These are phyloP conservation scores for Ilyonectria sp. DNA, from an alignment of 2,329 filamentous ascomycete species.

Conservation along the genomic window DNA sequence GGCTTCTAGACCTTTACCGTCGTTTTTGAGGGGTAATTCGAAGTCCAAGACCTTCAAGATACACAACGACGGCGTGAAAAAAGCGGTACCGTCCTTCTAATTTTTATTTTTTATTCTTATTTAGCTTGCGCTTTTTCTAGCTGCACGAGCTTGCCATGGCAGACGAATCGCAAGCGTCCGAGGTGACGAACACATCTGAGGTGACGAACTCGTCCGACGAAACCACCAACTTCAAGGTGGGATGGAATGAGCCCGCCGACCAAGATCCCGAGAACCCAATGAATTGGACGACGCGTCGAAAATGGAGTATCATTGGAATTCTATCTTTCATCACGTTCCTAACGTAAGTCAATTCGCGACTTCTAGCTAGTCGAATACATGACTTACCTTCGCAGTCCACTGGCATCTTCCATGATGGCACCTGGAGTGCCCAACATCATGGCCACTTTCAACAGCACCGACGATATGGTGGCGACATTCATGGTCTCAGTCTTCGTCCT, in stretches of 20 bases:
- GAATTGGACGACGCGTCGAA: conserved; percentile 78
- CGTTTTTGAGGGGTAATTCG: not conserved
- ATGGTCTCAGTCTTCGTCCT: conserved; percentile 31
- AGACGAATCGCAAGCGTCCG: conserved; percentile 2
- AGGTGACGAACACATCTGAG: not conserved
- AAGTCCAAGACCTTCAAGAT: not conserved
- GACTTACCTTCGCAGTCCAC: not conserved
- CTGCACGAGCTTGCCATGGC: not conserved
- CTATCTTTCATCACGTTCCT: conserved; percentile 43
- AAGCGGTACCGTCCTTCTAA: not conserved
- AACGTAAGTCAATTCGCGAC: conserved; percentile 51
- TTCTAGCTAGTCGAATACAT: not conserved
- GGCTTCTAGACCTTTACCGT: not conserved
- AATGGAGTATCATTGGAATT: conserved; percentile 71
- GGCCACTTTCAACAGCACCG: conserved; percentile 17
- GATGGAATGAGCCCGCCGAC: conserved; percentile 31
- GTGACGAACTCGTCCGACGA: not conserved
- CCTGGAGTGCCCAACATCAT: conserved; percentile 29
- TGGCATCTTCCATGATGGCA: conserved; percentile 32
- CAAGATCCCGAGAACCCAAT: conserved; percentile 76
- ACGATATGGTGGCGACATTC: conserved; percentile 20
- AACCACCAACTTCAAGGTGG: conserved; percentile 24
- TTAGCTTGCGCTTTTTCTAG: not conserved
- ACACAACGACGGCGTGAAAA: not conserved
- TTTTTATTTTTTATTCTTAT: not conserved